phyloP scores from a whole-genome alignment of 805 yeast genomes.

The Pichia thaimueangensis region DNA sequence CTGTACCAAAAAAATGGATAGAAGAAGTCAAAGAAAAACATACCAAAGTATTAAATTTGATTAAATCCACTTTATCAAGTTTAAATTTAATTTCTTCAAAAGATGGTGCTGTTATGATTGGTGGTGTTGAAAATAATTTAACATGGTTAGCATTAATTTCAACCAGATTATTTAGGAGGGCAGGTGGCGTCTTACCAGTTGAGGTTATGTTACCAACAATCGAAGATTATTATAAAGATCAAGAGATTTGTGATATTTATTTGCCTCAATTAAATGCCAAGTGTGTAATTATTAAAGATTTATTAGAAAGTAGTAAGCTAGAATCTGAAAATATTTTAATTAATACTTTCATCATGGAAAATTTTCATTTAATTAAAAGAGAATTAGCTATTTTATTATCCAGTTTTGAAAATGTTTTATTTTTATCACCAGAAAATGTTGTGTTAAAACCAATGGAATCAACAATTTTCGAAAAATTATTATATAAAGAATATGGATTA shows the following conservation, averaged over 20 bases:
- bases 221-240: conserved; percentile 34
- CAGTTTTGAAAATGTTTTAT: conserved; percentile 40
- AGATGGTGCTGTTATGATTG: conserved; percentile 59
- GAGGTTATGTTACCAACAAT: conserved; percentile 39
- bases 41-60: neutral
- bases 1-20: conserved; percentile 4
- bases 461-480: conserved; percentile 36
- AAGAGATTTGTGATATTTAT: conserved; percentile 41
- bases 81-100: conserved; percentile 17
- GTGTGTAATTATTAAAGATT: conserved; percentile 50
- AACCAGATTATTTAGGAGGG: conserved; percentile 41
- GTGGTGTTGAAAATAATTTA: conserved; percentile 46
- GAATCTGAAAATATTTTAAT: conserved; percentile 25
- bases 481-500: conserved; percentile 47
- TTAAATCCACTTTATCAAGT: neutral
- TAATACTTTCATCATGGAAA: conserved; percentile 34
- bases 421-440: conserved; percentile 40
- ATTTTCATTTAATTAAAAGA: conserved; percentile 34
- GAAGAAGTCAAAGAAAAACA: conserved; percentile 10
- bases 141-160: conserved; percentile 57
- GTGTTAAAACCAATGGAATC: conserved; percentile 35
- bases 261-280: conserved; percentile 47
- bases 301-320: conserved; percentile 24
- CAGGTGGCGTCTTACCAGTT: conserved; percentile 41
- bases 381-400: conserved; percentile 38